Evolutionary conservation across 352 stramenopile genomes (phyloP).

Genomic region (Phytophthora citrophthora): DNA sequence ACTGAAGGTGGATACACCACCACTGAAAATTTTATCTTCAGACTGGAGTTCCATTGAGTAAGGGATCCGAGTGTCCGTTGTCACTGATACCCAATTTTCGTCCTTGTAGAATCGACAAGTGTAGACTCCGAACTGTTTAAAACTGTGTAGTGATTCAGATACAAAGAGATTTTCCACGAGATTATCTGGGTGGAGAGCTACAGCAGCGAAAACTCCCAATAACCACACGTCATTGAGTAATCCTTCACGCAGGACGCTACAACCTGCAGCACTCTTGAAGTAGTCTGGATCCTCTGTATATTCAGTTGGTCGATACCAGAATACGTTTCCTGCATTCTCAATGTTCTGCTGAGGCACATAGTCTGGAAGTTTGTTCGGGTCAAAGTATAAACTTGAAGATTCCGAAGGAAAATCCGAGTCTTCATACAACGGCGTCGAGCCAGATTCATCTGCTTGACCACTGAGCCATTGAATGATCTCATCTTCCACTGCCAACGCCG

Average conservation of each 20-base stretch:
- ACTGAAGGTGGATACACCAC: constrained; percentile 17
- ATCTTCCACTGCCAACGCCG: constrained; percentile 40
- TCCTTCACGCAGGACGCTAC: constrained; percentile 64
- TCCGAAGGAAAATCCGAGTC: constrained; percentile 60
- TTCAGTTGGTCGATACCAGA: constrained; percentile 78
- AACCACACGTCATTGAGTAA: constrained; percentile 87
- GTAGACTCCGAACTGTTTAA: constrained; percentile 88
- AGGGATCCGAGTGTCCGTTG: constrained; percentile 88
- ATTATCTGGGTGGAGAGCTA: constrained; percentile 81
- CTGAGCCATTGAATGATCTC: constrained; percentile 52
- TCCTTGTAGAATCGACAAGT: constrained; percentile 95
- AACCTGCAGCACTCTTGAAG: constrained; percentile 79
- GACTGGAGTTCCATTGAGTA: constrained; percentile 57
- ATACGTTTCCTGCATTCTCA: constrained; percentile 25
- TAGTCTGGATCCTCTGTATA: constrained; percentile 82
- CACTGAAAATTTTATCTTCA: constrained; percentile 37
- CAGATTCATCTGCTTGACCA: constrained; percentile 29
- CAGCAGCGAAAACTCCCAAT: constrained; percentile 81
- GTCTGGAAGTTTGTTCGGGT: constrained; percentile 62
- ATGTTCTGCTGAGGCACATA: constrained; percentile 51
- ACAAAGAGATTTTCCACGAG: constrained; percentile 93
- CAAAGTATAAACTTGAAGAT: constrained; percentile 61
- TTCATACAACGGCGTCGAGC: constrained; percentile 48
- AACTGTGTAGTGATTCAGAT: constrained; percentile 77
- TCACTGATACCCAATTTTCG: constrained; percentile 87